Base-by-base conservation (phyloP, 2,329 filamentous ascomycete genomes). In the Colletotrichum sidae region DNA sequence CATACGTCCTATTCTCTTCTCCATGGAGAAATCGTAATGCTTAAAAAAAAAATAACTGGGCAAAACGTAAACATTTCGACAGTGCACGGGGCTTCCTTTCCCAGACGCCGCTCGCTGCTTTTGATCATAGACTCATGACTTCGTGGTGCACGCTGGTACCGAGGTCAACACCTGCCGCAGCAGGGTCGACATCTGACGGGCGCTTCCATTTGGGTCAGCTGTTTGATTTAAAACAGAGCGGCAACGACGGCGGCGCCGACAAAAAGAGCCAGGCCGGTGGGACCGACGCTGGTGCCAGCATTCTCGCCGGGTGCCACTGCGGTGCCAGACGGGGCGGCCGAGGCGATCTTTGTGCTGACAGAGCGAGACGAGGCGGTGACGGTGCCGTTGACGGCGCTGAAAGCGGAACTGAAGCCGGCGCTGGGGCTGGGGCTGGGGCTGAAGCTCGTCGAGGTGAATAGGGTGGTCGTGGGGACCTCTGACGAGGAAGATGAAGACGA, bases 51-150 rank as follows among this genome's bases (percentile, higher is more conserved):
- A 47, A 61, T 50, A 41, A 35, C 15, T 53, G 12, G 39, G 54
- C 57, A 50, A 54, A 68, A 65, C 46, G 65, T 56, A 44, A 68
- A 68, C 65, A 68, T 68, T 50, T 45, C 60, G 54, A 53, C 67
- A 68, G 57, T 51, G 65, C 65, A 69, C 65, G 52, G 42, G 41
- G 49, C 35, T 42, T 42, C 45, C 44, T 52, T 38, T 51, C n/a
- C 54, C 47, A 54, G 17, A 55, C 46, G 50, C 51, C 51, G 49
- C 54, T 37, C 15, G 49, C 35, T 54, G 59, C 55, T 53, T 62
- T 52, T 59, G 15, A 49, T 46, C 65, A 44, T 69, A 41, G 62
- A 59, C 65, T 69, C 65, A 49, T 68, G 56, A 69, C 65, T 53
- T 58, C 60, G 47, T 66, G 67, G 65, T 46, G 44, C 57, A 55